phyloP scores from a whole-genome alignment of 2,329 filamentous ascomycete species.

The Fusarium bulbicola region DNA sequence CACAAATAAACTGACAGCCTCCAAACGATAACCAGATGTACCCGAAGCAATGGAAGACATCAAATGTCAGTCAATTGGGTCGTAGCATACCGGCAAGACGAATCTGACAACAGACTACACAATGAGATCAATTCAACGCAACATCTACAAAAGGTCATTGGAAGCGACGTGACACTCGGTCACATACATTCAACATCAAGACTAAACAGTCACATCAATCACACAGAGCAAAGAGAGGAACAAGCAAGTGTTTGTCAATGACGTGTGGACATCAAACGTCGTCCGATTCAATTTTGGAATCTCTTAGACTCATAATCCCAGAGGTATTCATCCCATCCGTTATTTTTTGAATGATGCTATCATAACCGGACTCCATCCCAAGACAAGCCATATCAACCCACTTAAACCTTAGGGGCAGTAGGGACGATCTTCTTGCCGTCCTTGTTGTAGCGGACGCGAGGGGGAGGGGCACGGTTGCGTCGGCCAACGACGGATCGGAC shows the following conservation, averaged over 20 bases:
- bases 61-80: no score
- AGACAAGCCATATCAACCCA: conserved; percentile 38
- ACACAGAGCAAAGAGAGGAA: neutral
- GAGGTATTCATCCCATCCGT: conserved; percentile 48
- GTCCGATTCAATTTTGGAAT: conserved; percentile 46
- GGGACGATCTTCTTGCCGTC: conserved; percentile 99
- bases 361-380: conserved; percentile 52
- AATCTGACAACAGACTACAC: fast-evolving
- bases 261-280: conserved; percentile 35
- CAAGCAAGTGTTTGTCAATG: conserved; percentile 15
- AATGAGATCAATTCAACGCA: neutral
- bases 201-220: neutral
- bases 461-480: conserved; percentile 98
- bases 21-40: fast-evolving
- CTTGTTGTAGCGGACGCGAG: conserved; percentile 99
- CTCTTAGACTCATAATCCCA: conserved; percentile 46
- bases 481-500: conserved; percentile 96
- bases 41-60: no score
- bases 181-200: neutral
- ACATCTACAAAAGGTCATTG: neutral
- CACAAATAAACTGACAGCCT: neutral
- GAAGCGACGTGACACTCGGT: neutral
- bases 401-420: conserved; percentile 59
- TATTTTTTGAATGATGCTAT: conserved; percentile 51
- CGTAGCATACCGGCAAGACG: fast-evolving